phyloP scores from a whole-genome alignment of 345 rosid genomes.

The Eucalyptus pauciflora region DNA sequence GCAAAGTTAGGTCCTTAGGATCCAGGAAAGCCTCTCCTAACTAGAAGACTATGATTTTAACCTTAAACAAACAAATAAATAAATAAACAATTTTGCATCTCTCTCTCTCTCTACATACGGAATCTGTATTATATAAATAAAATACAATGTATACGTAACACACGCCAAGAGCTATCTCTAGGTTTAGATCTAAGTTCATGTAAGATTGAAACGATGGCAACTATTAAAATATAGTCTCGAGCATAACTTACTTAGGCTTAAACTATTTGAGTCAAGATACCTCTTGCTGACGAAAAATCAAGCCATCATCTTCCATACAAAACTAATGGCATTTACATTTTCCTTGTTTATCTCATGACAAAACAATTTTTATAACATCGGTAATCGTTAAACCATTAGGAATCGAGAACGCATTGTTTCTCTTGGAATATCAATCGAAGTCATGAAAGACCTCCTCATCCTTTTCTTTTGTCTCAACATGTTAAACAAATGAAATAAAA shows the following conservation, averaged over 20 bases:
- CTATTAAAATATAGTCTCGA: not conserved
- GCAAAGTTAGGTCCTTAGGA: not conserved
- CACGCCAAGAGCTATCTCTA: not conserved
- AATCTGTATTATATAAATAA: not conserved
- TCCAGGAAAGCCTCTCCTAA: not conserved
- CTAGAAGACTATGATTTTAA: not conserved
- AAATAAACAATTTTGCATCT: not conserved
- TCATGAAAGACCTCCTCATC: not conserved
- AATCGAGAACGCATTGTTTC: not conserved
- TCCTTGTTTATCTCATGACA: not conserved
- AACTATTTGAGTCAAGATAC: not conserved
- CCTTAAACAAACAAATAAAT: not conserved
- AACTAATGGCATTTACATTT: not conserved
- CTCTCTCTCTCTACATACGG: not conserved
- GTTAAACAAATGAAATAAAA: no score
- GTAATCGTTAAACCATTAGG: not conserved
- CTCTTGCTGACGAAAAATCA: not conserved
- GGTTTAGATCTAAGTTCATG: not conserved
- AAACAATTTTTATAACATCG: not conserved
- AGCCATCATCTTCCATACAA: not conserved
- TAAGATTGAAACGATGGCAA: not conserved
- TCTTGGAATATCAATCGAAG: not conserved
- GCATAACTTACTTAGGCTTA: not conserved
- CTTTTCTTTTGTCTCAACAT: not conserved
- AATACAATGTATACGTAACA: not conserved